Evolutionary conservation across 2,329 filamentous ascomycete species (phyloP).

Genomic region (Leptographium wingfieldii): DNA sequence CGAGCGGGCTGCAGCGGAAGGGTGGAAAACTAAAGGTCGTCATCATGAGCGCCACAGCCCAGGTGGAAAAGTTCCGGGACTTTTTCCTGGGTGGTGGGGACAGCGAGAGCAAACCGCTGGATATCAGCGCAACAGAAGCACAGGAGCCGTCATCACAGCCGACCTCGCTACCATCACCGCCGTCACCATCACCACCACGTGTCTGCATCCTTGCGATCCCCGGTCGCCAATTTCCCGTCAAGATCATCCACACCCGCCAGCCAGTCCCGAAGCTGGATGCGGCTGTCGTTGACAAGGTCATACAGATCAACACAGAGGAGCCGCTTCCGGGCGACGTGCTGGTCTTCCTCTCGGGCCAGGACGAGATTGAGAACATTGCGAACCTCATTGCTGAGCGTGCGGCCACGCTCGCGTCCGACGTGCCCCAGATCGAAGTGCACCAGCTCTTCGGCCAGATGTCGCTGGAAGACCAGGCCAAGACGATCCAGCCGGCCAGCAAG

Average conservation of each 20-base stretch:
- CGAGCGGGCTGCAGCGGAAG: constrained; percentile 27
- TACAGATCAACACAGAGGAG: constrained; percentile 77
- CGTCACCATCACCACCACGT: neutral
- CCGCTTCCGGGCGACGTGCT: constrained; percentile 89
- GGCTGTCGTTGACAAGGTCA: constrained; percentile 65
- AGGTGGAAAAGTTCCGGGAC: constrained; percentile 61
- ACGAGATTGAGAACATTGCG: constrained; percentile 77
- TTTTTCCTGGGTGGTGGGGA: constrained; percentile 48
- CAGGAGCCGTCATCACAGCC: neutral
- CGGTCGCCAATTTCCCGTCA: constrained; percentile 78
- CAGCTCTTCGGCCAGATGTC: constrained; percentile 86
- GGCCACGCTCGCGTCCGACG: constrained; percentile 54
- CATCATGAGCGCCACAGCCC: constrained; percentile 94
- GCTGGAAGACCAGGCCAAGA: constrained; percentile 71
- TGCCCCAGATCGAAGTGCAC: constrained; percentile 60
- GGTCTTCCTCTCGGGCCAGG: constrained; percentile 84
- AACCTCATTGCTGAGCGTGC: constrained; percentile 72
- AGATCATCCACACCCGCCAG: constrained; percentile 58
- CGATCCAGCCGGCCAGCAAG: constrained; percentile 64
- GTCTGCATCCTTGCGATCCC: constrained; percentile 52
- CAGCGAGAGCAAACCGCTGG: no score
- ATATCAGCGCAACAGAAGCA: neutral
- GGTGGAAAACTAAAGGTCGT: constrained; percentile 74
- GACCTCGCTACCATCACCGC: neutral
- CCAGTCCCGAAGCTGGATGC: constrained; percentile 75